These are phyloP conservation scores for Trichoderma virens DNA, from an alignment of 495 filamentous ascomycete species.

Conservation along the genomic window DNA sequence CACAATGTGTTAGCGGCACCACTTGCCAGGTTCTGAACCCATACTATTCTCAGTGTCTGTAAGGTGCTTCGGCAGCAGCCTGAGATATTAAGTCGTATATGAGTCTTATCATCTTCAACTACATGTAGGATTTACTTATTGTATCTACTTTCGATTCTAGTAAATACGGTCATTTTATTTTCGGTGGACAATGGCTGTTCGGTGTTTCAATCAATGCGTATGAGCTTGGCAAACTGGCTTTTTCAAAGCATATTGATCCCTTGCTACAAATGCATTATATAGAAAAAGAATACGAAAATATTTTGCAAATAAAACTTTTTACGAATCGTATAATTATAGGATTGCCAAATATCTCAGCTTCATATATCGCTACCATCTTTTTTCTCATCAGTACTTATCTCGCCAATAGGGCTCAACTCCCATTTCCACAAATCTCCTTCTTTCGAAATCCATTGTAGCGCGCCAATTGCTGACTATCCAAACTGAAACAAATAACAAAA, in stretches of 20 bases:
- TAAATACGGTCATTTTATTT: neutral
- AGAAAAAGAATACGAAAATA: neutral
- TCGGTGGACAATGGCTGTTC: neutral
- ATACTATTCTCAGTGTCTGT: slow-evolving; percentile 38
- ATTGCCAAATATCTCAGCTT: too few relatives aligned
- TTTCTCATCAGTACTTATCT: too few relatives aligned
- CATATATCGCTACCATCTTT: too few relatives aligned
- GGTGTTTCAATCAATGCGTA: neutral
- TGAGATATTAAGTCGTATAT: neutral
- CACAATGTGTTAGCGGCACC: slow-evolving; percentile 29
- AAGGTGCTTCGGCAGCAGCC: slow-evolving; percentile 11
- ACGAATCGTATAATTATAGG: too few relatives aligned
- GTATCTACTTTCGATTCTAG: neutral
- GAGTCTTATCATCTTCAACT: neutral
- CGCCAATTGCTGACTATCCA: too few relatives aligned
- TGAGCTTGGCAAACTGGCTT: neutral
- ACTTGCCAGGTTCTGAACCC: slow-evolving; percentile 23
- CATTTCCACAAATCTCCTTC: too few relatives aligned
- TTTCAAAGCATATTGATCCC: neutral
- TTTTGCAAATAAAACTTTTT: neutral
- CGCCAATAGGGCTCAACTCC: too few relatives aligned
- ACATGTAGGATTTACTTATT: neutral
- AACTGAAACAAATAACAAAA: too few relatives aligned
- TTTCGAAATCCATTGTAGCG: too few relatives aligned
- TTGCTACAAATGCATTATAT: neutral